phyloP scores from a whole-genome alignment of 176 grass and related monocot species.

The Rhynchospora breviuscula region DNA sequence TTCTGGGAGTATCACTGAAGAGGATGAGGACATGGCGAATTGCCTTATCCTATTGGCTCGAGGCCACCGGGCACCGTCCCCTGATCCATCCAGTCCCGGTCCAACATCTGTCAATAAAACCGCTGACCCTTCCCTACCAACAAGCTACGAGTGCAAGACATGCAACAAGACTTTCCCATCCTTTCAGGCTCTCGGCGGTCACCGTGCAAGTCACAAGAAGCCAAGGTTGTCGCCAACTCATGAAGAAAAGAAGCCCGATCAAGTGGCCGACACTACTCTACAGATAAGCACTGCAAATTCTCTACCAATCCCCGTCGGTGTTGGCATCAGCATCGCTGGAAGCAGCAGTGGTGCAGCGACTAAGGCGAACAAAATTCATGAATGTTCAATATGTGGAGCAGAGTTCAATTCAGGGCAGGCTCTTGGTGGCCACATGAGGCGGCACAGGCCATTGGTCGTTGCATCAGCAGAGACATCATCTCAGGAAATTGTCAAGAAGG shows the following conservation, averaged over 20 bases:
- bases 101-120: background rate
- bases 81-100: background rate
- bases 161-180: constrained; percentile 83
- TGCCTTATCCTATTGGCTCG: constrained; percentile 74
- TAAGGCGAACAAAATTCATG: constrained; percentile 44
- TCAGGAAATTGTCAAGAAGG: constrained; percentile 39
- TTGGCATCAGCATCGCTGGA: background rate
- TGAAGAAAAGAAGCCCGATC: background rate
- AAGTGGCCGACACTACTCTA: background rate
- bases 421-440: constrained; percentile 87
- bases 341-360: background rate
- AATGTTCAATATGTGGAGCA: constrained; percentile 77
- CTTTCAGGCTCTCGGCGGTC: constrained; percentile 95
- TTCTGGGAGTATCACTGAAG: constrained; percentile 39
- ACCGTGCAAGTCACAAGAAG: constrained; percentile 98
- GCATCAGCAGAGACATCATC: constrained; percentile 5
- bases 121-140: background rate
- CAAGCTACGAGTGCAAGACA: constrained; percentile 85
- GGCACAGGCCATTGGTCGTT: constrained; percentile 59
- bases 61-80: background rate
- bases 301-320: constrained; percentile 13
- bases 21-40: constrained; percentile 73
- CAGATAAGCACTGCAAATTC: constrained; percentile 19
- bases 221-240: constrained; percentile 20
- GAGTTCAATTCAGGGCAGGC: constrained; percentile 92